Percentiles rank a stretch among this genome's conserved stretches.
These are phyloP conservation scores for Boechera retrofracta DNA, from an alignment of 345 rosid species.

Conservation along the genomic window DNA sequence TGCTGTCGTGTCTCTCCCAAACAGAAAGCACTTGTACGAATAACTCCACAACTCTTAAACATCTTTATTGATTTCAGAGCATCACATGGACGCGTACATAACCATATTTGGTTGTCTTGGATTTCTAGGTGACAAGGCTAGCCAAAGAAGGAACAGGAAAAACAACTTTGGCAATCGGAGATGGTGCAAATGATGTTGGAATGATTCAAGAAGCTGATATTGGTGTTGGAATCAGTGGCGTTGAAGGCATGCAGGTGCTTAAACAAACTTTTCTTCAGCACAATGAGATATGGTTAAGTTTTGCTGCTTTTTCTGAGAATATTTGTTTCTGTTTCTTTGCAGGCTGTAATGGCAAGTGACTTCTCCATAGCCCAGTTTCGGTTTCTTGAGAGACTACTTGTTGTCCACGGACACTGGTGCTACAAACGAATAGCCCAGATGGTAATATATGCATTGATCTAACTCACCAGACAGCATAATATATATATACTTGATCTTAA, in stretches of 20 bases:
- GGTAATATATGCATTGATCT: constrained; percentile 50
- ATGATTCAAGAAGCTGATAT: constrained; percentile 98
- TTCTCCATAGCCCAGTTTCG: constrained; percentile 80
- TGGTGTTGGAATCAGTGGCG: constrained; percentile 87
- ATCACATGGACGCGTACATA: neutral
- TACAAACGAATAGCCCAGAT: constrained; percentile 78
- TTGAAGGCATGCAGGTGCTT: constrained; percentile 89
- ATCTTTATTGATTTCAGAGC: neutral
- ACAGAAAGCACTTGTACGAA: constrained; percentile 76
- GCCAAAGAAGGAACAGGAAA: constrained; percentile 74
- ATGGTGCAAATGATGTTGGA: constrained; percentile 88
- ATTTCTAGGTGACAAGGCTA: constrained; percentile 64
- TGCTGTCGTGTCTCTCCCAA: constrained; percentile 92
- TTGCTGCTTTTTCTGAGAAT: neutral
- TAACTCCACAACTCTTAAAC: neutral
- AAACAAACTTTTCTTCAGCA: constrained; percentile 7
- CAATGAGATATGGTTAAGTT: neutral
- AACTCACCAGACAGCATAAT: constrained; percentile 9
- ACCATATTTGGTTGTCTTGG: constrained; percentile 3
- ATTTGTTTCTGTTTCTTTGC: constrained; percentile 15
- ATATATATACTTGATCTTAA: constrained; percentile 12
- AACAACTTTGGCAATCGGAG: constrained; percentile 80
- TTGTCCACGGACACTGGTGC: constrained; percentile 91
- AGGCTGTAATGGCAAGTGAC: constrained; percentile 94
- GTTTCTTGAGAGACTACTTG: constrained; percentile 66